A percentile compares a stretch with the other conserved stretches of the same genome.
Conservation (phyloP, 2,329 filamentous ascomycete genomes). For the Aspergillus melleus region DNA sequence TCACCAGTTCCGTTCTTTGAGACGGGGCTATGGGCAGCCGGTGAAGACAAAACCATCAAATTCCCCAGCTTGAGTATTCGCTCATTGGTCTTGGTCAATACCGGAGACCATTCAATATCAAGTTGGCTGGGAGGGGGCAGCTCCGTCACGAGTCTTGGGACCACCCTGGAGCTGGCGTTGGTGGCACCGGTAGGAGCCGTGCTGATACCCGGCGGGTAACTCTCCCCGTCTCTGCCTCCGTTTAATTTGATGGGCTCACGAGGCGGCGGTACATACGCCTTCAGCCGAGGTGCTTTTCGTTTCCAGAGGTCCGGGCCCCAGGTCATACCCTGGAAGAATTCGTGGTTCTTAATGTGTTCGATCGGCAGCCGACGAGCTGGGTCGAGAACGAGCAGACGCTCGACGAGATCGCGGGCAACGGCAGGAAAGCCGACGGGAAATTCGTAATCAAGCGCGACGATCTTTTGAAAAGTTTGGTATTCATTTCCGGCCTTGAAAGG, state of each 20-base stretch:
- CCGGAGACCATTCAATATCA: constrained; percentile 98
- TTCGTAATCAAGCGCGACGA: constrained; percentile 89
- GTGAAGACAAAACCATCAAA: constrained; percentile 76
- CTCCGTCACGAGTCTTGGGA: constrained; percentile 86
- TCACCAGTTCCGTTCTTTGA: constrained; percentile 66
- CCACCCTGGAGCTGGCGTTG: constrained; percentile 56
- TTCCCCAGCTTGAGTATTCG: constrained; percentile 94
- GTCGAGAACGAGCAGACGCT: constrained; percentile 85
- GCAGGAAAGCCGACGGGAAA: constrained; percentile 87
- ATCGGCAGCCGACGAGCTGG: constrained; percentile 80
- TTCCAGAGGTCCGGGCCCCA: constrained; percentile 89
- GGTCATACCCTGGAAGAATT: constrained; percentile 84
- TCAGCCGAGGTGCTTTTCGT: constrained; percentile 81
- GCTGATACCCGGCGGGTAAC: constrained; percentile 44
- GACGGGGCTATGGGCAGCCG: constrained; percentile 71
- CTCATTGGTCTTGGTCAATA: constrained; percentile 86
- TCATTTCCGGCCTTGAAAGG: constrained; percentile 96
- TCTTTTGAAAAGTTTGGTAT: constrained; percentile 97
- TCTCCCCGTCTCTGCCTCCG: constrained; percentile 45
- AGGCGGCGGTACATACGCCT: constrained; percentile 75
- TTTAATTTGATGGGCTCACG: constrained; percentile 79
- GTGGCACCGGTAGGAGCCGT: constrained; percentile 41
- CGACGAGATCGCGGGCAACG: constrained; percentile 83
- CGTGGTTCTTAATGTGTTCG: constrained; percentile 94
- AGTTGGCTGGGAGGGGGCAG: constrained; percentile 93